Evolutionary conservation across 1,284 basidiomycete genomes (phyloP).

Genomic region (Cystobasidium slooffiae): DNA sequence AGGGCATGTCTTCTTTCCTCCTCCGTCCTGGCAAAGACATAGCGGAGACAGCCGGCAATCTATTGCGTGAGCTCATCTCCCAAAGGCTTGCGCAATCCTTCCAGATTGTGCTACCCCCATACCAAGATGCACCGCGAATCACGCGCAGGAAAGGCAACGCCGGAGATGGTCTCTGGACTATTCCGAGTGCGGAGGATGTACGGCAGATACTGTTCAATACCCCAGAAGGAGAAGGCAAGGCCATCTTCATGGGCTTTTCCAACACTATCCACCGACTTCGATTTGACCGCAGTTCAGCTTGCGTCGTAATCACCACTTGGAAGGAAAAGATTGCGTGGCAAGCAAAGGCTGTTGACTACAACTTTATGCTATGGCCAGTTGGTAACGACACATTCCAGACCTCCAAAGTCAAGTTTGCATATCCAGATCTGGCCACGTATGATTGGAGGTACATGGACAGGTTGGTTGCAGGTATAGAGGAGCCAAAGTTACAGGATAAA

Average conservation of each 20-base stretch:
- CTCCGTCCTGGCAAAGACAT: constrained; percentile 61
- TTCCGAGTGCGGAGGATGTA: constrained; percentile 48
- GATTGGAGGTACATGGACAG: constrained; percentile 59
- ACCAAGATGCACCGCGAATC: background rate
- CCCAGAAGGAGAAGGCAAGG: constrained; percentile 16
- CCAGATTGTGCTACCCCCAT: constrained; percentile 71
- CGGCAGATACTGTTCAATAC: constrained; percentile 44
- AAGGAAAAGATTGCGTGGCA: constrained; percentile 70
- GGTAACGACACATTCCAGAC: background rate
- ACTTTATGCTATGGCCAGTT: constrained; percentile 47
- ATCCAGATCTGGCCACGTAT: constrained; percentile 36
- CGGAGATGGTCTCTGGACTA: constrained; percentile 48
- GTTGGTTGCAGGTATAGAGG: constrained; percentile 56
- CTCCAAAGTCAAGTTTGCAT: constrained; percentile 28
- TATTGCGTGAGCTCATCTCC: constrained; percentile 92
- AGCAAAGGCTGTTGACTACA: constrained; percentile 45
- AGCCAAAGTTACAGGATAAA: constrained; percentile 50
- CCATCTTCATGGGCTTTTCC: constrained; percentile 89
- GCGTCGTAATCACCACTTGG: constrained; percentile 85
- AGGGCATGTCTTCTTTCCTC: constrained; percentile 65
- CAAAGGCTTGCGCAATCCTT: constrained; percentile 94
- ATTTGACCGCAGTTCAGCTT: constrained; percentile 75
- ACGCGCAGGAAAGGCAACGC: constrained; percentile 3
- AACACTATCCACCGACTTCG: constrained; percentile 93
- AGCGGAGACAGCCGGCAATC: constrained; percentile 74